Conservation (phyloP, 805 yeast species). For the Maudiozyma turicensis region DNA sequence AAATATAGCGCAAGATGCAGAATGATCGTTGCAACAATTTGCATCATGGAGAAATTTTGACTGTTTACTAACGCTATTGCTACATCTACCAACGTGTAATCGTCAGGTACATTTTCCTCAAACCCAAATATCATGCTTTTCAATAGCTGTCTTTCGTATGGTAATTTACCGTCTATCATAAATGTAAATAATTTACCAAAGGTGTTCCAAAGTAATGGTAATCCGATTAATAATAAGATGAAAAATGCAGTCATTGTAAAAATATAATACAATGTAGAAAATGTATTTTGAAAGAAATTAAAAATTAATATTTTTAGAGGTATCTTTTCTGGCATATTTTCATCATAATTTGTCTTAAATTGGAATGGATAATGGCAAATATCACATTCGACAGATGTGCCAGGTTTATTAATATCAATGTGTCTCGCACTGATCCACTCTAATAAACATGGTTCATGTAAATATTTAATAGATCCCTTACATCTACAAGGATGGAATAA, state of each 20-base stretch:
- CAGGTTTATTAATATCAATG: slow-evolving; percentile 24
- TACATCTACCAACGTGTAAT: slow-evolving; percentile 4
- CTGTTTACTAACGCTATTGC: slow-evolving; percentile 13
- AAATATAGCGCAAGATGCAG: slow-evolving; percentile 41
- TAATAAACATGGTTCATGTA: slow-evolving; percentile 83
- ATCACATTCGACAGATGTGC: slow-evolving; percentile 64
- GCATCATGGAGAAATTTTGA: slow-evolving; percentile 23
- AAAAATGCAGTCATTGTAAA: slow-evolving; percentile 30
- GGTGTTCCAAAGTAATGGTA: slow-evolving; percentile 52
- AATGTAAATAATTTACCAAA: slow-evolving; percentile 45
- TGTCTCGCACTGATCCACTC: slow-evolving; percentile 62
- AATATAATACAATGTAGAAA: slow-evolving; percentile 10
- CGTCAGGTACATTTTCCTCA: slow-evolving; percentile 5
- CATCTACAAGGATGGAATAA: slow-evolving; percentile 88
- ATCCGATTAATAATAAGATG: slow-evolving; percentile 31
- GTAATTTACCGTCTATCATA: slow-evolving; percentile 45
- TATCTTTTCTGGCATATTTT: slow-evolving; percentile 52
- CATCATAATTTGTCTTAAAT: slow-evolving; percentile 56
- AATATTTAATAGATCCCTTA: slow-evolving; percentile 83
- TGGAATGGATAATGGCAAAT: slow-evolving; percentile 72
- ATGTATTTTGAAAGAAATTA: slow-evolving; percentile 27
- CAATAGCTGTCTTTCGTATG: slow-evolving; percentile 27
- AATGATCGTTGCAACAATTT: slow-evolving; percentile 33
- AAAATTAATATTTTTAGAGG: slow-evolving; percentile 43
- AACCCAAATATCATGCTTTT: slow-evolving; percentile 24